Evolutionary conservation across 116 monocot genomes (phyloP), one percentile per base, ranked within the genome.

Genomic region (Iris pallida): DNA sequence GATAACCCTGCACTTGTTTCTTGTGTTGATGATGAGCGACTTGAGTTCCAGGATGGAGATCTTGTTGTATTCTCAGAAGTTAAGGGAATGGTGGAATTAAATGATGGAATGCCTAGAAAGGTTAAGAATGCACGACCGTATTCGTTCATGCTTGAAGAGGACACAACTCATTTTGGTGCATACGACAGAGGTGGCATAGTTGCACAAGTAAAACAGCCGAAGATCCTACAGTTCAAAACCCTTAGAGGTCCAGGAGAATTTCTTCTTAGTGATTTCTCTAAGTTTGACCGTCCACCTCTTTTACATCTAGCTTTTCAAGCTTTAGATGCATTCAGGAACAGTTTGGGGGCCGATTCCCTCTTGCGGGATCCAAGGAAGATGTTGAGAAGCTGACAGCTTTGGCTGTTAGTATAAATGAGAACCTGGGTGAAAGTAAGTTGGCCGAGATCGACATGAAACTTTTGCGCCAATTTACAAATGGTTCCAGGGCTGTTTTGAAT

Each of bases 31-130:
- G 81, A 85, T 68, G 85, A 85, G 68, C 69, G 81, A 42, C 74
- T 85, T 42, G 81, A 75, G 60, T 85, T 85, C 71, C 77, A 85
- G 61, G 85, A 85, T 71, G 81, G 85, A 6, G 77, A 85, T 72
- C 64, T 77, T 71, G 81, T 85, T 59, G 59, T 85, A 47, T 85
- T 85, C 73, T 85, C 85, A 47, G 85, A 85, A 65, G 57, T 85
- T 15, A 55, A 81, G 16, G 85, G 85, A 20, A 85, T 85, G 85
- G 63, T 64, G 1, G 85, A 85, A 61, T 44, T 85, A 58, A 85
- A 85, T 80, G 85, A 85, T 63, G 85, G 81, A 30, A 85, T 71
- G 16, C 80, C 77, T 14, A 85, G 85, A 69, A 85, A 75, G 54
- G 63, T 85, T 57, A 76, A 62, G 40, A 56, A 63, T 70, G 61